Evolutionary conservation across 306 rosid species (phyloP).

Genomic region (Begonia masoniana): DNA sequence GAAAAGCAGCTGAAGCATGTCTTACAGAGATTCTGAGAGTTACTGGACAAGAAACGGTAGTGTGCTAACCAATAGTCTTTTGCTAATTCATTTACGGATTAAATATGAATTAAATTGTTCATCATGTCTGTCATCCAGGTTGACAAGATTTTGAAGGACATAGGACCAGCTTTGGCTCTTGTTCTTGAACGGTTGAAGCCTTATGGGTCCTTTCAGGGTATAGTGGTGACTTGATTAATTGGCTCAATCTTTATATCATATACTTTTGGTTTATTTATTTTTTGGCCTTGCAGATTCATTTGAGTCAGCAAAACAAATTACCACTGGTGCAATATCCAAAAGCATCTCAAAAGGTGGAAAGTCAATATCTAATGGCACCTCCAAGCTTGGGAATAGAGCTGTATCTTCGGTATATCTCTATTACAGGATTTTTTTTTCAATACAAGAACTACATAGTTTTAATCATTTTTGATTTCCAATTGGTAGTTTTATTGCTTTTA

Average conservation of each 20-base stretch:
- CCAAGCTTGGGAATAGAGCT: constrained; percentile 69
- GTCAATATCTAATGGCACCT: constrained; percentile 54
- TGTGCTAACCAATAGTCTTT: constrained; percentile 6
- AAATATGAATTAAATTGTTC: constrained; percentile 8
- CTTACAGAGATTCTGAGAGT: constrained; percentile 79
- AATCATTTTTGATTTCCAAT: no score
- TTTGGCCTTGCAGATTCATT: constrained; percentile 36
- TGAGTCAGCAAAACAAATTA: constrained; percentile 41
- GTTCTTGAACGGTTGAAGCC: constrained; percentile 74
- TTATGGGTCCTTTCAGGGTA: constrained; percentile 55
- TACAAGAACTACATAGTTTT: no score
- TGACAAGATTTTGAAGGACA: constrained; percentile 64
- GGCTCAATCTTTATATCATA: constrained; percentile 3
- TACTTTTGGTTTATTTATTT: constrained; percentile 8
- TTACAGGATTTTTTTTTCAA: neutral
- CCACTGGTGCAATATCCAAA: constrained; percentile 47
- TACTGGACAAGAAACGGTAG: constrained; percentile 72
- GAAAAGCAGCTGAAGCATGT: constrained; percentile 93
- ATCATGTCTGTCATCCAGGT: constrained; percentile 28
- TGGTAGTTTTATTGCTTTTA: no score
- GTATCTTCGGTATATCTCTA: constrained; percentile 45
- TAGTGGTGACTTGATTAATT: constrained; percentile 13
- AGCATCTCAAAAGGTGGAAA: constrained; percentile 51
- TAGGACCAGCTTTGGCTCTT: constrained; percentile 69
- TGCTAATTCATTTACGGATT: constrained; percentile 8